Conservation (phyloP, 2,329 filamentous ascomycete species). For the Pezicula radicicola region DNA sequence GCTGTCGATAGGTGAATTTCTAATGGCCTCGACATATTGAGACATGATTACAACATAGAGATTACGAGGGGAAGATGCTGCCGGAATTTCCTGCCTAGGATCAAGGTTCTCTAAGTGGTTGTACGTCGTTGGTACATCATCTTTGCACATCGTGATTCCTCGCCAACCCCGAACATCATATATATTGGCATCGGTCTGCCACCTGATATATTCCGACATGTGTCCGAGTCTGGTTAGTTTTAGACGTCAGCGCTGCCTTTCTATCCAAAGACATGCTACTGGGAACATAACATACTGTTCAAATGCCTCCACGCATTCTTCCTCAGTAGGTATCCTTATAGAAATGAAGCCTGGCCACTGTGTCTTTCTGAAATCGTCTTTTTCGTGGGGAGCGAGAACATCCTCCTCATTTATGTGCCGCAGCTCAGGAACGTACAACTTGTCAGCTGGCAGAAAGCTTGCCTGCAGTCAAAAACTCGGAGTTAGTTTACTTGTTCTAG, state of each 20-base stretch:
- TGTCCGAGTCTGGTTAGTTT: not conserved
- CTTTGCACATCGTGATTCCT: not conserved
- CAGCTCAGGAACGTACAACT: not conserved
- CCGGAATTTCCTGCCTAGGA: not conserved
- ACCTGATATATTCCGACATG: not conserved
- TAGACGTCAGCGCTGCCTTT: not conserved
- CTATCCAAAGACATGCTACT: not conserved
- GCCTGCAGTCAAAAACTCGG: not conserved
- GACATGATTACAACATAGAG: too few relatives aligned
- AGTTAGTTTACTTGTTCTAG: too few relatives aligned
- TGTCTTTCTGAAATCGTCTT: too few relatives aligned
- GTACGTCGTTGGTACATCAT: too few relatives aligned
- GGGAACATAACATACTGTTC: not conserved
- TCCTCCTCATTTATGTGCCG: too few relatives aligned
- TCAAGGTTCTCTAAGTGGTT: too few relatives aligned
- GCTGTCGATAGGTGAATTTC: conserved; percentile 1
- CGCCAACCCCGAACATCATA: not conserved
- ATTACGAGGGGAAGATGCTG: not conserved
- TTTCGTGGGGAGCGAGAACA: too few relatives aligned
- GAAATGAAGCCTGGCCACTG: not conserved
- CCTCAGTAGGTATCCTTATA: not conserved
- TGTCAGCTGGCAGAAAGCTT: conserved; percentile 16
- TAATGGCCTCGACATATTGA: conserved; percentile 16
- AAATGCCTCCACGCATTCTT: not conserved
- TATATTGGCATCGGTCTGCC: not conserved